phyloP scores from a whole-genome alignment of 2,329 filamentous ascomycete genomes.

The Akanthomyces dipterigenus region DNA sequence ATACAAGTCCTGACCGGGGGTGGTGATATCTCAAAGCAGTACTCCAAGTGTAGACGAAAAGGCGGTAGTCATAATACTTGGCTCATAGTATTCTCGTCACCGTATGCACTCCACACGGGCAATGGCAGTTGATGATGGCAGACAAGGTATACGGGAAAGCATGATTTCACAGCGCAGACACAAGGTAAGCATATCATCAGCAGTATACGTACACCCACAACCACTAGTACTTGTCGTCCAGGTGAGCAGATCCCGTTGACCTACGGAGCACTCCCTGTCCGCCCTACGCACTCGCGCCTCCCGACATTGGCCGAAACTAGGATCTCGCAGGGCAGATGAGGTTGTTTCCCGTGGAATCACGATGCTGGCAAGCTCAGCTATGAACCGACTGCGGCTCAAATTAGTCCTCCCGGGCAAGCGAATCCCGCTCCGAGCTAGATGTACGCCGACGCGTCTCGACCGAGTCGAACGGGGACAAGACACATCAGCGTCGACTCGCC shows the following conservation, averaged over 20 bases:
- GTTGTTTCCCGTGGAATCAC: background rate
- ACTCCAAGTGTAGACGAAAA: background rate
- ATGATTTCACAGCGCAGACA: background rate
- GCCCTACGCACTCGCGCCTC: background rate
- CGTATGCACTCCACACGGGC: background rate
- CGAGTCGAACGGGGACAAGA: background rate
- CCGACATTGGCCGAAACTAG: constrained; percentile 4
- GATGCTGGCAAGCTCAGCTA: no score
- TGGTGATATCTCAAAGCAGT: background rate
- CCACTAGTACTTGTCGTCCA: background rate
- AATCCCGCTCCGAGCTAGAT: background rate
- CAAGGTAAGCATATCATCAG: background rate
- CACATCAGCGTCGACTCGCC: background rate
- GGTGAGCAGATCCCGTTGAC: background rate
- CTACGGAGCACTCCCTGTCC: background rate
- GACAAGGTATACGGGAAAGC: background rate
- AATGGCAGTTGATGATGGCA: background rate
- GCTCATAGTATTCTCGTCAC: background rate
- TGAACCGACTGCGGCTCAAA: background rate
- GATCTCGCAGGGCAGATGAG: background rate
- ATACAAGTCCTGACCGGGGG: background rate
- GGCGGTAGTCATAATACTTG: background rate
- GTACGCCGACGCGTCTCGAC: background rate
- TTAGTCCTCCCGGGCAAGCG: background rate
- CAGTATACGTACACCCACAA: background rate